Percentiles rank a stretch among this genome's conserved stretches.
Conservation (phyloP, 2,329 filamentous ascomycete genomes). For the Corynespora cassiicola region DNA sequence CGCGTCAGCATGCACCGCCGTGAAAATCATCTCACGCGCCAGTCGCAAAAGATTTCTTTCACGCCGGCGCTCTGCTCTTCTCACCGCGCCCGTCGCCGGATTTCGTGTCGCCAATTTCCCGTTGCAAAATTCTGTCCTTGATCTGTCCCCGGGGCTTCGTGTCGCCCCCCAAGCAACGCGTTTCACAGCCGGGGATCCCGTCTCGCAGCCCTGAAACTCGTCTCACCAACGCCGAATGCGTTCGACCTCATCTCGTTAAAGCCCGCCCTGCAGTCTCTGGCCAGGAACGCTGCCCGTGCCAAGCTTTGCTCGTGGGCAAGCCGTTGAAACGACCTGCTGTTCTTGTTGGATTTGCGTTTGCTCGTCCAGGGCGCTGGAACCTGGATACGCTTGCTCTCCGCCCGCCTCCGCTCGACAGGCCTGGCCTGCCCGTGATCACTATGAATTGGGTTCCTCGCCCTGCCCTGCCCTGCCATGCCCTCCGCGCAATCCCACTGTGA, state of each 20-base stretch:
- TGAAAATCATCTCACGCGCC: too few relatives aligned
- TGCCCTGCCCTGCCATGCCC: too few relatives aligned
- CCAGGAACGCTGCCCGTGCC: slow-evolving; percentile 22
- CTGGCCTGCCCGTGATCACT: too few relatives aligned
- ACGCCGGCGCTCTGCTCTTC: too few relatives aligned
- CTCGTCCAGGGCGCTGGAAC: slow-evolving; percentile 16
- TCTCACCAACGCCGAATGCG: slow-evolving; percentile 29
- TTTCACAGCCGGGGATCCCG: slow-evolving; percentile 31
- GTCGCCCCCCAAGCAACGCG: slow-evolving; percentile 14
- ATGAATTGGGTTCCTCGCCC: too few relatives aligned
- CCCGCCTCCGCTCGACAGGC: too few relatives aligned
- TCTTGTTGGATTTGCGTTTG: slow-evolving; percentile 29
- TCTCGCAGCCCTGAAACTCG: slow-evolving; percentile 35
- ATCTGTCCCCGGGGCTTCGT: slow-evolving; percentile 7
- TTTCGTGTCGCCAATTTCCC: too few relatives aligned
- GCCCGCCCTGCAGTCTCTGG: slow-evolving; percentile 26
- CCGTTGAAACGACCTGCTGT: slow-evolving; percentile 29
- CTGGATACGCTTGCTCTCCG: slow-evolving; percentile 4
- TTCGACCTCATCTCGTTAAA: slow-evolving; percentile 35
- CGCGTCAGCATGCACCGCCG: too few relatives aligned
- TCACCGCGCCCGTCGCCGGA: too few relatives aligned
- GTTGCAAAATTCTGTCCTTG: slow-evolving; percentile 7
- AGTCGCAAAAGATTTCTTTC: too few relatives aligned
- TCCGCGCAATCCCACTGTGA: too few relatives aligned
- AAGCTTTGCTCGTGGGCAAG: slow-evolving; percentile 15